phyloP scores from a whole-genome alignment of 2,329 filamentous ascomycete genomes.

The Aspergillus novofumigatus region DNA sequence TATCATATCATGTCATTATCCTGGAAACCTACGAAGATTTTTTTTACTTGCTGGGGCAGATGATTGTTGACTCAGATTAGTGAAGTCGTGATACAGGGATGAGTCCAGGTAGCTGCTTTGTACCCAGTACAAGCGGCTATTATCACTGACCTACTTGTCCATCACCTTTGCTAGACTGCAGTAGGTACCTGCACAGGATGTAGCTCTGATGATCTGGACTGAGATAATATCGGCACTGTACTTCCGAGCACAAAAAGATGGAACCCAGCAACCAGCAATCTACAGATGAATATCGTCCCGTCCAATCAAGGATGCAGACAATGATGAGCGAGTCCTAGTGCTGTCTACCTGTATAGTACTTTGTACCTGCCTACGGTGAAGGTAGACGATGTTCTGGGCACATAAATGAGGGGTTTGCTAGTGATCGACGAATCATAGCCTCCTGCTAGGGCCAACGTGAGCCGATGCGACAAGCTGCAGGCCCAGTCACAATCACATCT shows the following conservation, averaged over 20 bases:
- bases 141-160: background rate
- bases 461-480: slow-evolving; percentile 24
- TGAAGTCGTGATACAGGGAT: background rate
- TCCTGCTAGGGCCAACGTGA: background rate
- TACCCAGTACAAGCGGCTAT: background rate
- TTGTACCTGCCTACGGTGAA: background rate
- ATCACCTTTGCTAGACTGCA: background rate
- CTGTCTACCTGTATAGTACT: background rate
- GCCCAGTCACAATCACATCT: slow-evolving; percentile 31
- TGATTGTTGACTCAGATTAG: background rate
- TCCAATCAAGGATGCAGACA: background rate
- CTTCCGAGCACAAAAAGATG: background rate
- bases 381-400: background rate
- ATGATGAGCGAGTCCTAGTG: background rate
- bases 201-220: background rate
- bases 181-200: background rate
- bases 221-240: background rate
- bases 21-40: background rate
- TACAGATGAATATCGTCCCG: background rate
- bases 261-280: background rate
- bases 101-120: background rate
- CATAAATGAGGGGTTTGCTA: background rate
- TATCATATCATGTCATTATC: background rate
- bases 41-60: background rate
- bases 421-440: slow-evolving; percentile 13